Evolutionary conservation across 345 rosid species (phyloP), one percentile per base, ranked within the genome.

Genomic region (Citropsis articulata): DNA sequence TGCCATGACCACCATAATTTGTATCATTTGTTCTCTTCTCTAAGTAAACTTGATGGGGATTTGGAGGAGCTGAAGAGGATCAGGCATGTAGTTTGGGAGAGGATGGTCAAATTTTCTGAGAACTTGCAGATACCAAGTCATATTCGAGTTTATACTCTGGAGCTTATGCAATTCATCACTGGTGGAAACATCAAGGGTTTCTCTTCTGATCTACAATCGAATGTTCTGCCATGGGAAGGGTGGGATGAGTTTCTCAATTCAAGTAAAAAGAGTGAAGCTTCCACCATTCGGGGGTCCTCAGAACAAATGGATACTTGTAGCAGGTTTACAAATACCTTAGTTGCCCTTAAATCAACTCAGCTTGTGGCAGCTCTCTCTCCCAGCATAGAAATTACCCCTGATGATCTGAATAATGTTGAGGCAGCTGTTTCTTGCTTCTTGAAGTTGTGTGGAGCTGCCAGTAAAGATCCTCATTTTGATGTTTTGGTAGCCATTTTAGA

Each of bases 321-420:
- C 84, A 86, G 91, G 85, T 88, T 92, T 67, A 86, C 95, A 59
- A 89, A 87, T 81, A 90, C 97, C 72, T 81, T 96, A 71, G 98
- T 94, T 36, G 94, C 98, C 76, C 97, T 96, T n/a, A 91, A 89
- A 84, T 89, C 99, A 48, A 87, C 98, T 76, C 97, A 91, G 84
- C 89, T 96, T 66, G 88, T 81, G 19, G 86, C 88, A 69, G 74
- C 87, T 81, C 85, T 96, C 74, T 89, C 94, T 60, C 89, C 92
- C 16, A 72, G 82, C 81, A 78, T 85, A 69, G 95, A 91, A 84
- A 87, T 94, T n/a, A 86, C 93, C 78, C 87, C 92, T 9, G 92
- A 88, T 40, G 91, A 92, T 84, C 89, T 96, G 19, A 55, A 80
- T 13, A 82, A 83, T 79, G 81, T 83, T 38, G 93, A 87, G 76